Evolutionary conservation across 2,329 filamentous ascomycete genomes (phyloP).

Genomic region (Alternaria arbusti): DNA sequence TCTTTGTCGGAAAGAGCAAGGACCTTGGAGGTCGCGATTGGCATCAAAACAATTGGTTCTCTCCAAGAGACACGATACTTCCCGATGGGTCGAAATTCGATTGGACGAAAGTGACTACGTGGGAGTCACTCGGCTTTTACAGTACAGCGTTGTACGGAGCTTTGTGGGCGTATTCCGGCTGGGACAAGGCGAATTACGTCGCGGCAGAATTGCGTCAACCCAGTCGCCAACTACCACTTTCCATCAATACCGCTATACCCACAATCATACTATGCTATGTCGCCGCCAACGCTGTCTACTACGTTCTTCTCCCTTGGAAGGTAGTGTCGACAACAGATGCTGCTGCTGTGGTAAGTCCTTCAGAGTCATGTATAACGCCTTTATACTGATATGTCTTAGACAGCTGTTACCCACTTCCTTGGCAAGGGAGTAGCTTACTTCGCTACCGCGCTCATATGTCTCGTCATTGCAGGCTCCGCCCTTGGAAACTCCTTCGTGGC

Average conservation of each 20-base stretch:
- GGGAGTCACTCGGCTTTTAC: constrained; percentile 68
- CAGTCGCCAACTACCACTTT: constrained; percentile 59
- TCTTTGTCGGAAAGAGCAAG: constrained; percentile 33
- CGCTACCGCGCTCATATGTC: constrained; percentile 63
- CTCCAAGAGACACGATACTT: constrained; percentile 31
- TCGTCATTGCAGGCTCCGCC: constrained; percentile 67
- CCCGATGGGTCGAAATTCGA: constrained; percentile 42
- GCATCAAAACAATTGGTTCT: constrained; percentile 44
- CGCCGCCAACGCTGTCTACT: constrained; percentile 67
- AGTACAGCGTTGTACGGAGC: constrained; percentile 59
- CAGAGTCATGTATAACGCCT: background rate
- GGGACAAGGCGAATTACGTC: constrained; percentile 51
- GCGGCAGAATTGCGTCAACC: constrained; percentile 45
- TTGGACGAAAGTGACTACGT: constrained; percentile 53
- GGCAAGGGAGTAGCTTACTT: constrained; percentile 59
- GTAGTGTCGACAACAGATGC: constrained; percentile 66
- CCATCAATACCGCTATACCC: constrained; percentile 68
- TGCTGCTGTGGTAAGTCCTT: constrained; percentile 63
- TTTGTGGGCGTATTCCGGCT: constrained; percentile 46
- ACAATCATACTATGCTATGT: constrained; percentile 68
- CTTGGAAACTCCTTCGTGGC: constrained; percentile 69
- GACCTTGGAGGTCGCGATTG: constrained; percentile 45
- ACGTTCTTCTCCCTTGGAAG: constrained; percentile 67
- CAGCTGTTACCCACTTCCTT: constrained; percentile 56
- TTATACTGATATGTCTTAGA: constrained; percentile 18